Conservation (phyloP, 2,329 filamentous ascomycete genomes). For the Cladosporium sp. region DNA sequence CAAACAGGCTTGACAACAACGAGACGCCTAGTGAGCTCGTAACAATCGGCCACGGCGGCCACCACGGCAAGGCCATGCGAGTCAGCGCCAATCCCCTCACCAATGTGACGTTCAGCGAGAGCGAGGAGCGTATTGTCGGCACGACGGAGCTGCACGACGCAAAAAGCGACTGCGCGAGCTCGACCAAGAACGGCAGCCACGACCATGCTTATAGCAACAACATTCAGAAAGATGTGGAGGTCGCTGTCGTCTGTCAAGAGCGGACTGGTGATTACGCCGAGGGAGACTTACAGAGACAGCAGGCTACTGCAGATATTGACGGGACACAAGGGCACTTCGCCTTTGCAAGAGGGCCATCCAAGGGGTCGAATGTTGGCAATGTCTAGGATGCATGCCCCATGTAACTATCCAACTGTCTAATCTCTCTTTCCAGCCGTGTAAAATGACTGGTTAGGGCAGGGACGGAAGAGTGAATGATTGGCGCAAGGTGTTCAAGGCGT, state of each 20-base stretch:
- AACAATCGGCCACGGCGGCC: background rate
- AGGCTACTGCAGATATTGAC: constrained; percentile 1
- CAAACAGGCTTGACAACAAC: background rate
- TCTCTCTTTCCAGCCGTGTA: too few species aligned
- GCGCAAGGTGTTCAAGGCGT: too few species aligned
- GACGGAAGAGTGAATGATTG: too few species aligned
- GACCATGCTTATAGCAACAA: background rate
- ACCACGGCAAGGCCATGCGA: background rate
- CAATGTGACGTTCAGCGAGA: constrained; percentile 11
- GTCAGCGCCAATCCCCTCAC: constrained; percentile 3
- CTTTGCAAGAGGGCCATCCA: background rate
- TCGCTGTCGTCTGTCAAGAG: background rate
- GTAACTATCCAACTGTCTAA: too few species aligned
- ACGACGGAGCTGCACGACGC: constrained; percentile 2
- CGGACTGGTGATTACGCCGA: background rate
- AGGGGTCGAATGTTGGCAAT: too few species aligned
- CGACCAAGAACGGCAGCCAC: background rate
- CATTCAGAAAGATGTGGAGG: constrained; percentile 6
- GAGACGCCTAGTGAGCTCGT: background rate
- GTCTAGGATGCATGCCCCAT: too few species aligned
- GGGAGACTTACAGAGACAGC: constrained; percentile 2
- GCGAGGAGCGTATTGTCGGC: constrained; percentile 10
- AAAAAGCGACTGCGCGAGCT: constrained; percentile 3
- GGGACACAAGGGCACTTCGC: constrained; percentile 2
- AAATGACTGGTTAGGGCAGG: too few species aligned